Evolutionary conservation across 176 grass and related monocot genomes (phyloP).

Genomic region (maize (Zea mays)): DNA sequence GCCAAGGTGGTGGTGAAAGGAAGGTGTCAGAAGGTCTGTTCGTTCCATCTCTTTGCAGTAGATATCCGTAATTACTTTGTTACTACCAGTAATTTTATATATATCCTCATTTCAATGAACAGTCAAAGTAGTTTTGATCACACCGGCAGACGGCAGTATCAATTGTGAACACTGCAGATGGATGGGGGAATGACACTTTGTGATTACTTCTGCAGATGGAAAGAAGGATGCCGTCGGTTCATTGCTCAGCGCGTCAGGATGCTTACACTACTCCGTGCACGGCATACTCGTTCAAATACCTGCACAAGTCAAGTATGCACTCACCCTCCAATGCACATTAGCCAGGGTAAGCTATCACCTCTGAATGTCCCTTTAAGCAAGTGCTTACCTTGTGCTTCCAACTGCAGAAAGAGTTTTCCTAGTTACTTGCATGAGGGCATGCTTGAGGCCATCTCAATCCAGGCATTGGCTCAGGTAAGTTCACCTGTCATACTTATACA

Average conservation of each 20-base stretch:
- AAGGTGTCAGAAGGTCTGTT: constrained; percentile 82
- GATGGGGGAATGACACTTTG: too few species aligned
- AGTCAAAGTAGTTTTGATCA: too few species aligned
- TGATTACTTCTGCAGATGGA: constrained; percentile 35
- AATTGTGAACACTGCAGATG: too few species aligned
- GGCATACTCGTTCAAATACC: constrained; percentile 72
- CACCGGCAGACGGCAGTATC: too few species aligned
- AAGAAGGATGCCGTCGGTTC: constrained; percentile 83
- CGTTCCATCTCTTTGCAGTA: constrained; percentile 9
- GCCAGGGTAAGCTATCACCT: not conserved
- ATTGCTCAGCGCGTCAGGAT: constrained; percentile 81
- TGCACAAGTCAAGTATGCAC: constrained; percentile 65
- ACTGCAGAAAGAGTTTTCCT: constrained; percentile 77
- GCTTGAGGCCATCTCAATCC: constrained; percentile 79
- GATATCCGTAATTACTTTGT: not conserved
- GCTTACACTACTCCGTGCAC: constrained; percentile 76
- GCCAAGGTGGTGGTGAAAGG: constrained; percentile 45
- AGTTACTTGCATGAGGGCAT: constrained; percentile 73
- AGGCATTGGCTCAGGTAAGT: constrained; percentile 80
- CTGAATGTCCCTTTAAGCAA: constrained; percentile 1
- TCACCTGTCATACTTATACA: not conserved
- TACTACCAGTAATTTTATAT: not conserved
- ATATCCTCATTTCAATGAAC: too few species aligned
- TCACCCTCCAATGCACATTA: constrained; percentile 12
- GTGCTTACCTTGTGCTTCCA: constrained; percentile 5